phyloP scores from a whole-genome alignment of 164 flowering plant genomes.

The Magnolia changhungtana region DNA sequence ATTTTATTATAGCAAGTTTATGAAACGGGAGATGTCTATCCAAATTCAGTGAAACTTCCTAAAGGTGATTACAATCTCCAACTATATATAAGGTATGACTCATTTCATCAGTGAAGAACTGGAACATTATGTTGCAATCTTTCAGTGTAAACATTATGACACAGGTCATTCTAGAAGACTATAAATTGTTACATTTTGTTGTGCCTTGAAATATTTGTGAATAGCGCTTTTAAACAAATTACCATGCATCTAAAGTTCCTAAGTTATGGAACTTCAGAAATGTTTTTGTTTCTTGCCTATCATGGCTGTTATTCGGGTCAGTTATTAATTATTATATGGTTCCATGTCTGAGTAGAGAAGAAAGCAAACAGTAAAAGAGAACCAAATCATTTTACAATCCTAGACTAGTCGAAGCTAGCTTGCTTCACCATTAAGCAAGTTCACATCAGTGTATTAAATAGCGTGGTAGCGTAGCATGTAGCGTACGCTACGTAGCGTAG shows the following conservation, averaged over 20 bases:
- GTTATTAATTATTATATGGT: too few relatives aligned
- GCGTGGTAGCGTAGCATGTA: too few relatives aligned
- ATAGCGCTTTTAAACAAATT: neutral
- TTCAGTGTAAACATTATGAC: neutral
- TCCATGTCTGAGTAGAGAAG: too few relatives aligned
- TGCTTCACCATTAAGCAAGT: too few relatives aligned
- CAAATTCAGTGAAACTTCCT: slow-evolving; percentile 65
- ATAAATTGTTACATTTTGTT: neutral
- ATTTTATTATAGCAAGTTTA: slow-evolving; percentile 61
- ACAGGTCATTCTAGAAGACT: neutral
- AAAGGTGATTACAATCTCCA: slow-evolving; percentile 84
- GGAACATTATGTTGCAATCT: neutral
- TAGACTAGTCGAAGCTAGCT: too few relatives aligned
- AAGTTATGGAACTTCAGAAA: neutral
- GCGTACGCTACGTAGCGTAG: too few relatives aligned
- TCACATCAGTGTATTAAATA: too few relatives aligned
- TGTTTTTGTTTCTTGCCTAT: neutral
- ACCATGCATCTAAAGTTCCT: neutral
- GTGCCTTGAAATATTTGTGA: neutral
- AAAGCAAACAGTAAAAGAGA: too few relatives aligned
- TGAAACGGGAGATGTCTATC: slow-evolving; percentile 84
- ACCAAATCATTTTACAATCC: too few relatives aligned
- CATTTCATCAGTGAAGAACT: neutral
- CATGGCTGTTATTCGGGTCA: too few relatives aligned
- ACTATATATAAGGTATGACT: slow-evolving; percentile 62